Base-by-base conservation (phyloP, 169 alveolate genomes). In the Cryptosporidium canis region DNA sequence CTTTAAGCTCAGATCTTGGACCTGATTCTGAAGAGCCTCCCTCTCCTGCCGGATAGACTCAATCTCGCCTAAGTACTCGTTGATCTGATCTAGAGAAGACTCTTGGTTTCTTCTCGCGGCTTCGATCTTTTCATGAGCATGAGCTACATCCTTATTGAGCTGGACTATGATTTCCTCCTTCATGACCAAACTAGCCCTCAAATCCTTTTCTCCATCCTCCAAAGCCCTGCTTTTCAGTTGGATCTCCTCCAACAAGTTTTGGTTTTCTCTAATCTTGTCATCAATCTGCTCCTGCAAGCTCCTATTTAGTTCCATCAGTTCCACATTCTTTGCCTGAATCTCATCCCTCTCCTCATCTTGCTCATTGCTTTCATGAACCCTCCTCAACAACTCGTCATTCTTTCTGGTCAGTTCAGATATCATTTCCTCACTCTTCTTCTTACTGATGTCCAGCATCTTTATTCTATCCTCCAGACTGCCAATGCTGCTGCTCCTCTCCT, bases 391-490 rank as follows among this genome's bases (percentile, higher is more conserved):
- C 16, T 61, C 72, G 8, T 77, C 77, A 55, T 77, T 61, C 14
- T 21, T 39, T 24, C 63, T 55, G 33, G 87, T 77, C 27, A 77
- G 58, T 16, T 61, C 87, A 7, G 48, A 61, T 18, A 77, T 39
- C 2, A 39, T 35, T n/a, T 61, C 87, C 16, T 61, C 87, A 41
- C 31, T 58, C 65, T 77, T 77, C 37, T 63, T 77, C 16, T 70
- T 70, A 27, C 45, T 70, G n/a, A 70, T 70, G n/a, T 70, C 67
- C 12, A 70, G 67, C 67, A 51, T 70, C 87, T 77, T 77, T 8
- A 55, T 77, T 77, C 87, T 77, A 77, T 58, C 87, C 33, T 61
- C 72, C 58, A 61, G n/a, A 33, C 33, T 77, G 35, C 45, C 14
- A 39, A 61, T 18, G 14, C 43, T 35, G 31, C 11, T 58, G 16